phyloP scores from a whole-genome alignment of 2,329 filamentous ascomycete species.

The Trichoderma sp. region DNA sequence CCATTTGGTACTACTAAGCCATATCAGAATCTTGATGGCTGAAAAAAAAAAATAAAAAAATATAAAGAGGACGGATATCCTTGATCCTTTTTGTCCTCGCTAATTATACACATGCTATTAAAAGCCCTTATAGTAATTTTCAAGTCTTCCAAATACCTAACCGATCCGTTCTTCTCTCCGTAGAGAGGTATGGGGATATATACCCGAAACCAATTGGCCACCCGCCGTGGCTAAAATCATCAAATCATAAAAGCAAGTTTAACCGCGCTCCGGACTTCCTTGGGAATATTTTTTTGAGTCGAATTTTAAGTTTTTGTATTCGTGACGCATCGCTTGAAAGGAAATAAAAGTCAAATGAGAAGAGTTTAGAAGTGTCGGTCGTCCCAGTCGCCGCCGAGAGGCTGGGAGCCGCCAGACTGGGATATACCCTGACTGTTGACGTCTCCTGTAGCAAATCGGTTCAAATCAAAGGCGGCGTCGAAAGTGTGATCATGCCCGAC shows the following conservation, averaged over 20 bases:
- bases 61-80: background rate
- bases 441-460: constrained; percentile 42
- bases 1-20: background rate
- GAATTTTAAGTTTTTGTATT: background rate
- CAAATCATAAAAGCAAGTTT: constrained; percentile 26
- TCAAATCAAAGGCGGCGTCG: constrained; percentile 45
- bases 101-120: constrained; percentile 24
- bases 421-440: constrained; percentile 36
- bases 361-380: constrained; percentile 31
- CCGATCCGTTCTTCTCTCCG: constrained; percentile 1
- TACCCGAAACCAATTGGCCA: constrained; percentile 18
- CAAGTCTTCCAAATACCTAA: constrained; percentile 6
- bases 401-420: constrained; percentile 34
- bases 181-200: background rate
- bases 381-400: constrained; percentile 40
- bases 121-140: constrained; percentile 4
- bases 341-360: background rate
- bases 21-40: background rate
- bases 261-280: background rate
- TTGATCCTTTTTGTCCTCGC: background rate
- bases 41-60: background rate
- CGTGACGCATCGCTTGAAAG: background rate
- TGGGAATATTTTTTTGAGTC: background rate
- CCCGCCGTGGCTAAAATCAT: constrained; percentile 24
- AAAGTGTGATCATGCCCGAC: constrained; percentile 43